Base-by-base conservation (phyloP, 768 basidiomycete genomes). In the Boletus rubropictus region DNA sequence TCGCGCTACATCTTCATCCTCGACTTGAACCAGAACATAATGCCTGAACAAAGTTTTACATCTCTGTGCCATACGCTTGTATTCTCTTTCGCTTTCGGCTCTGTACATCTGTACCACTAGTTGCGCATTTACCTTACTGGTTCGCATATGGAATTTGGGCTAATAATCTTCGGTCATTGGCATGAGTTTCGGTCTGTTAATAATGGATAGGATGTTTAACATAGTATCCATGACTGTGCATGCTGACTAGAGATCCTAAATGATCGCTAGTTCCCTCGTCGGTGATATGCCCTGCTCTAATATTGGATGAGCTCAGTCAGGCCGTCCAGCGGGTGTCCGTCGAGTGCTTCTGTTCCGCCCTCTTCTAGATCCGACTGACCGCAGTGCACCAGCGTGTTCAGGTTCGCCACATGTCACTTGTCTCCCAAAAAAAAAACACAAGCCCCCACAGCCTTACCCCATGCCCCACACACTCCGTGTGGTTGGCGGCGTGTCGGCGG, bases 101-200 rank as follows among this genome's bases (percentile, higher is more conserved):
- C 25, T 60, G 62, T 68, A 58, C 55, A 64, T 66, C 31, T 66
- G 65, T 66, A 66, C 56, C 48, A 56, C 44, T 44, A 68, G 49
- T 50, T 61, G 58, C 65, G 58, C 59, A 57, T 68, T 66, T 66
- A 66, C 62, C 50, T 51, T 66, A 66, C 56, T 46, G 50, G 57
- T 53, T 68, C 66, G 55, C 51, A 54, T 68, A 68, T 48, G 58
- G 57, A 51, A 44, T 33, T 50, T 58, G 64, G 66, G 61, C 62
- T 68, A 66, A 66, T 68, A 28, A 44, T 55, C 28, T 52, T 39
- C 44, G 47, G 45, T 51, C 57, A 52, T 55, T 53, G 51, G 60
- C 56, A 33, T 57, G 58, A 56, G 44, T 61, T 57, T 25, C 24
- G 50, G 55, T 54, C 57, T 39, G 53, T 44, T 53, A 57, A 56